These are phyloP conservation scores for Salix udensis DNA, from an alignment of 345 rosid species.

Conservation along the genomic window DNA sequence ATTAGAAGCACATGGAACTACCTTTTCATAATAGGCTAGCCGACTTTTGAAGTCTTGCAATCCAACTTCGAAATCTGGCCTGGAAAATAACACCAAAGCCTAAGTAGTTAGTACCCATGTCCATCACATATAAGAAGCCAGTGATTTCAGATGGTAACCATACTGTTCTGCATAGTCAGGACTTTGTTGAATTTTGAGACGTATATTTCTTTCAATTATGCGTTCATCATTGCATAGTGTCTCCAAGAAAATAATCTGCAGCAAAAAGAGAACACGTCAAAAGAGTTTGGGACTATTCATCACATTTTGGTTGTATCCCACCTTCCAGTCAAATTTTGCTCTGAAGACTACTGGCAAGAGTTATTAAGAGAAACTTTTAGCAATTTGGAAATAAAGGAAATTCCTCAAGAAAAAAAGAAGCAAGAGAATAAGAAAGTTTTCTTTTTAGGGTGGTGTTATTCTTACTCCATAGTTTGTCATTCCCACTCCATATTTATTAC, in stretches of 20 bases:
- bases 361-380: not conserved
- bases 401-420: not conserved
- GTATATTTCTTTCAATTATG: constrained; percentile 95
- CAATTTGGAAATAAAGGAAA: not conserved
- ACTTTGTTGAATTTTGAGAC: constrained; percentile 97
- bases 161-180: constrained; percentile 99
- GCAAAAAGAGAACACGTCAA: not conserved
- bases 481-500: no score
- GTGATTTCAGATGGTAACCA: constrained; percentile 25
- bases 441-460: no score
- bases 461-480: no score
- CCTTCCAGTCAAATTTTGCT: not conserved
- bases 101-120: constrained; percentile 27
- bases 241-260: constrained; percentile 95
- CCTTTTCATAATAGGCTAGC: constrained; percentile 85
- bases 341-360: not conserved
- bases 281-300: constrained; percentile 2
- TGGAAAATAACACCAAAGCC: constrained; percentile 36
- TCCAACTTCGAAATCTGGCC: constrained; percentile 94
- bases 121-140: constrained; percentile 7
- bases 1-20: constrained; percentile 25
- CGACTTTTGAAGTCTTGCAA: constrained; percentile 77
- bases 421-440: not conserved
- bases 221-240: constrained; percentile 87
- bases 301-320: not conserved